phyloP scores from a whole-genome alignment of 179 eudicot species.

The Nepenthes alata region DNA sequence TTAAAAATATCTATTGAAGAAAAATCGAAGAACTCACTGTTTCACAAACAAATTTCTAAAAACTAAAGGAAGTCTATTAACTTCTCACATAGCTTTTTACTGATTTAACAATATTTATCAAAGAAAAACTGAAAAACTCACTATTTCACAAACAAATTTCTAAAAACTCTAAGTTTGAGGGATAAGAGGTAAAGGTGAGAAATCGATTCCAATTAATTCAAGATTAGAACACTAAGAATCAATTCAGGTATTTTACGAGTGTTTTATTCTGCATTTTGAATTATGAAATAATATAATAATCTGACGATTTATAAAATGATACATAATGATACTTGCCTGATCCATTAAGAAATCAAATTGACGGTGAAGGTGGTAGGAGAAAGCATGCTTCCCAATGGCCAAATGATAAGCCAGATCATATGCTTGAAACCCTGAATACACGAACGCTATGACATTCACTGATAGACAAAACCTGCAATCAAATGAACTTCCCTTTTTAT shows the following conservation, averaged over 20 bases:
- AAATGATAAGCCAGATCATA: conserved; percentile 33
- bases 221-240: background rate
- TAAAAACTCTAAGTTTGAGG: no score
- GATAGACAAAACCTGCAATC: conserved; percentile 57
- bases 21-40: no score
- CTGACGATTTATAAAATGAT: background rate
- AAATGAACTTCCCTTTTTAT: background rate
- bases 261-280: background rate
- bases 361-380: conserved; percentile 39
- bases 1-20: no score
- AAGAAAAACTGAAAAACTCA: background rate
- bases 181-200: background rate
- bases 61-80: no score
- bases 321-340: conserved; percentile 41
- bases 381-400: conserved; percentile 35
- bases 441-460: conserved; percentile 50
- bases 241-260: background rate
- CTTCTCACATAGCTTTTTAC: background rate
- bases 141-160: no score
- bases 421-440: conserved; percentile 54
- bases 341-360: conserved; percentile 63
- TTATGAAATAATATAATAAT: no score
- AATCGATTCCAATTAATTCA: background rate
- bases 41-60: no score
- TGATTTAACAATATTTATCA: background rate